These are phyloP conservation scores for Choricystis sp. DNA, from an alignment of 139 green algal genomes.

Conservation along the genomic window DNA sequence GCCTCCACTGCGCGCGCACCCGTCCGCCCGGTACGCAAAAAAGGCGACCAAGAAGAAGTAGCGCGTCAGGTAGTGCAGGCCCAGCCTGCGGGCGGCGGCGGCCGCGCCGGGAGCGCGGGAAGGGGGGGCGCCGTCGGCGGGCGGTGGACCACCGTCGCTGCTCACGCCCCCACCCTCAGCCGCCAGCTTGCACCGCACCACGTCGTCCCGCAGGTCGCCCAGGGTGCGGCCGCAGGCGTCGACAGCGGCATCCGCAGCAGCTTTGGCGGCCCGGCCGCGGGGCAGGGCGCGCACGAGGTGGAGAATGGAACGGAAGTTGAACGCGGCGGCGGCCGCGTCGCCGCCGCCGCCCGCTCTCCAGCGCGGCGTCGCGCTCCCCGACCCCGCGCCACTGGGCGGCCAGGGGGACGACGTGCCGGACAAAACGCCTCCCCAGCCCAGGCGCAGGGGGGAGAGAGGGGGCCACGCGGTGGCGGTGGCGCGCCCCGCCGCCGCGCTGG, in stretches of 20 bases:
- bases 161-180: conserved; percentile 2
- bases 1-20: neutral
- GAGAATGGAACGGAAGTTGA: conserved; percentile 33
- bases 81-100: conserved; percentile 49
- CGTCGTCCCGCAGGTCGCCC: conserved; percentile 58
- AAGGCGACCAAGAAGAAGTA: conserved; percentile 79
- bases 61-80: conserved; percentile 80
- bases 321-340: too few relatives aligned
- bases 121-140: neutral
- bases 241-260: conserved; percentile 54
- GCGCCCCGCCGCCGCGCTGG: too few relatives aligned
- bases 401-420: neutral
- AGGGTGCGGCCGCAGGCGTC: conserved; percentile 19
- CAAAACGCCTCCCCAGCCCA: neutral
- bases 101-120: neutral
- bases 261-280: conserved; percentile 49
- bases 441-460: too few relatives aligned
- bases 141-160: neutral
- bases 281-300: conserved; percentile 49
- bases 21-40: neutral
- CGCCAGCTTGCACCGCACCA: conserved; percentile 32
- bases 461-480: too few relatives aligned
- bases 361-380: too few relatives aligned
- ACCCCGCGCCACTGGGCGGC: too few relatives aligned
- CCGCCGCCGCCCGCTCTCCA: neutral